Evolutionary conservation across 202 grass and related monocot genomes (phyloP), one percentile per base, ranked within the genome.

Genomic region (Saccharum hybrid): DNA sequence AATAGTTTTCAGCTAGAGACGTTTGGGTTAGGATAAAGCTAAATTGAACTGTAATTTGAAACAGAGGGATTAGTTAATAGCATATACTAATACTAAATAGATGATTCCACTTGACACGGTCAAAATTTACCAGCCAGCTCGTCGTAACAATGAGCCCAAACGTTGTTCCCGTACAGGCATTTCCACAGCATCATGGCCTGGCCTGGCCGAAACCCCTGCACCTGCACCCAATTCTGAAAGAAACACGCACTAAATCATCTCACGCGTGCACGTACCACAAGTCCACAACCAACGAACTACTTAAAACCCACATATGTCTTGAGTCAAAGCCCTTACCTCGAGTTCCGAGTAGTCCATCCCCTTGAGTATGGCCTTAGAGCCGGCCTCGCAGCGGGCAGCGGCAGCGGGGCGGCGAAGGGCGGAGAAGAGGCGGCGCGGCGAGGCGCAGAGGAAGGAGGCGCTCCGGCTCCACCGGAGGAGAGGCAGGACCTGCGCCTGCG

Each of bases 131-230:
- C 91, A 78, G 80, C 15, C 31, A 96, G 79, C 77, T 98, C 90
- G 73, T 98, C 87, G 8, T 88, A 83, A 22, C 77, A 75, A 72
- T 94, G 88, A 16, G 91, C 96, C 96, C 88, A 98, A 31, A 19
- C 78, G 52, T 96, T 96, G 75, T 96, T 89, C 57, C 87, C 93
- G 75, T 98, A 98, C 14, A 98, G 67, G 61, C 93, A 96, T 49
- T 98, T 98, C 96, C 93, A 96, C 76, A 96, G 86, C 96, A 98
- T 96, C 91, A 92, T 85, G 34, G 93, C 91, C 85, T 98, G 92
- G 26, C 92, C 90, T 34, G 95, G 82, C 48, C 92, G 90, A 83
- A 94, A 98, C 71, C 96, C 96, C 86, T 90, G 84, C 28, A 63
- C 91, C 77, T 79, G 89, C 87, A 92, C 93, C 96, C 96, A 94